phyloP scores from a whole-genome alignment of 345 rosid genomes.

The Laguncularia racemosa region DNA sequence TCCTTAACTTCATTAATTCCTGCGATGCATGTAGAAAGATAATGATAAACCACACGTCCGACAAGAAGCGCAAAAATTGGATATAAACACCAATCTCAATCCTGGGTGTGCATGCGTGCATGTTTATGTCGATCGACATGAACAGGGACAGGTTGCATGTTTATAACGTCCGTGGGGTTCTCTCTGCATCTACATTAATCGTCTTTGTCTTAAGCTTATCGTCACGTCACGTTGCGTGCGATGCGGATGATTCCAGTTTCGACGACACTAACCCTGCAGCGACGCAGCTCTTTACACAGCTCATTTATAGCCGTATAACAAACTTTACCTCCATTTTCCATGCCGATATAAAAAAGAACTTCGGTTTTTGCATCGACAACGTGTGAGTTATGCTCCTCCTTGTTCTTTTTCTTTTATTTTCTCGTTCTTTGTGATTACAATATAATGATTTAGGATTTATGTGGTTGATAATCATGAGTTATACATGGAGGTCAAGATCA shows the following conservation, averaged over 20 bases:
- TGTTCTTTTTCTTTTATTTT: background rate
- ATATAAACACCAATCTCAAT: too few species aligned
- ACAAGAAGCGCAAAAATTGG: too few species aligned
- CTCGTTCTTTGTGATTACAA: background rate
- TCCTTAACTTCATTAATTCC: background rate
- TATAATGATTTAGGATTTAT: background rate
- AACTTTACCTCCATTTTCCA: conserved; percentile 55
- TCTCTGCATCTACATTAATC: conserved; percentile 13
- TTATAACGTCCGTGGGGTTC: conserved; percentile 2
- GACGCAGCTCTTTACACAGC: conserved; percentile 30
- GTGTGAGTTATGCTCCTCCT: conserved; percentile 34
- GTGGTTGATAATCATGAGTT: too few species aligned
- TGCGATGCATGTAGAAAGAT: background rate
- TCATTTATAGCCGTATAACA: conserved; percentile 34
- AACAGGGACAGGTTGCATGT: conserved; percentile 21
- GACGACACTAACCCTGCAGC: conserved; percentile 23
- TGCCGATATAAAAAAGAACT: conserved; percentile 43
- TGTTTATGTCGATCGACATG: conserved; percentile 19
- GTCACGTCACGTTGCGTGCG: conserved; percentile 3
- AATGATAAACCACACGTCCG: too few species aligned
- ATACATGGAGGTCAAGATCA: too few species aligned
- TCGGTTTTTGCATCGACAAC: conserved; percentile 85
- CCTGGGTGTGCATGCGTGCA: too few species aligned
- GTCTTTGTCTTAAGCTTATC: conserved; percentile 11
- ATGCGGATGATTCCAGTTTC: conserved; percentile 7